A percentile compares a stretch with the other conserved stretches of the same genome.
Conservation (phyloP, 805 yeast genomes). For the Crinitomyces ghanaensis region DNA sequence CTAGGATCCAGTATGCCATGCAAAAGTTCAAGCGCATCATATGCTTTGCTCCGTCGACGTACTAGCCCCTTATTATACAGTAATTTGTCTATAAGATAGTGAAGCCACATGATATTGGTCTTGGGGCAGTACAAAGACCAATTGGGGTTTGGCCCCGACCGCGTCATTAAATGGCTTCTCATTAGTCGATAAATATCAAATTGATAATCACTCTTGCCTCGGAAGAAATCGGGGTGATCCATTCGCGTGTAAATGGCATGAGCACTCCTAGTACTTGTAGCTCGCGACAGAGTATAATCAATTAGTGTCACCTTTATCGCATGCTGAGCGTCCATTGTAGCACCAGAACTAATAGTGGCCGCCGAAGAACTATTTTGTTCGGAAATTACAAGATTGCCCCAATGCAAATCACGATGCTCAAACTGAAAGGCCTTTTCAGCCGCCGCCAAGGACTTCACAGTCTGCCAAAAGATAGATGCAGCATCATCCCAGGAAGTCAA, state of each 20-base stretch:
- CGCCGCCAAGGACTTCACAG: constrained; percentile 36
- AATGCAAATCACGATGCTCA: constrained; percentile 63
- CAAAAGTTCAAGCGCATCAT: too few species aligned
- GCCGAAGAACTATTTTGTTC: constrained; percentile 1
- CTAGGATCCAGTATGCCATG: too few species aligned
- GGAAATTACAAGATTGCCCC: constrained; percentile 47
- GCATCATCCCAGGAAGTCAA: constrained; percentile 30
- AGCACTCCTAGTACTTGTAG: constrained; percentile 21
- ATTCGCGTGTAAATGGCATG: constrained; percentile 38
- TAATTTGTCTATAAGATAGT: constrained; percentile 44
- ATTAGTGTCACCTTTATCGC: constrained; percentile 37
- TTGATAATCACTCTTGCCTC: constrained; percentile 49
- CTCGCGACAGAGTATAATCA: constrained; percentile 47
- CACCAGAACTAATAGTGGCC: constrained; percentile 7
- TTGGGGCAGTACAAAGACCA: constrained; percentile 38
- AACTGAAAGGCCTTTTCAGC: constrained; percentile 44
- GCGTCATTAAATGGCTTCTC: constrained; percentile 27
- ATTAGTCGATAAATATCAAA: constrained; percentile 49
- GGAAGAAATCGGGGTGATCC: constrained; percentile 52
- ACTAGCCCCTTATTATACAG: constrained; percentile 32
- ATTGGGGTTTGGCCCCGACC: constrained; percentile 18
- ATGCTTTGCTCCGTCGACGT: too few species aligned
- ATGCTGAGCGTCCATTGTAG: background rate
- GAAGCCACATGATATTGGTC: constrained; percentile 55
- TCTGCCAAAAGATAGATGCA: constrained; percentile 40